Percentiles rank a stretch among this genome's conserved stretches.
phyloP scores from a whole-genome alignment of 2,329 filamentous ascomycete species.

The Microthyrium microscopicum region DNA sequence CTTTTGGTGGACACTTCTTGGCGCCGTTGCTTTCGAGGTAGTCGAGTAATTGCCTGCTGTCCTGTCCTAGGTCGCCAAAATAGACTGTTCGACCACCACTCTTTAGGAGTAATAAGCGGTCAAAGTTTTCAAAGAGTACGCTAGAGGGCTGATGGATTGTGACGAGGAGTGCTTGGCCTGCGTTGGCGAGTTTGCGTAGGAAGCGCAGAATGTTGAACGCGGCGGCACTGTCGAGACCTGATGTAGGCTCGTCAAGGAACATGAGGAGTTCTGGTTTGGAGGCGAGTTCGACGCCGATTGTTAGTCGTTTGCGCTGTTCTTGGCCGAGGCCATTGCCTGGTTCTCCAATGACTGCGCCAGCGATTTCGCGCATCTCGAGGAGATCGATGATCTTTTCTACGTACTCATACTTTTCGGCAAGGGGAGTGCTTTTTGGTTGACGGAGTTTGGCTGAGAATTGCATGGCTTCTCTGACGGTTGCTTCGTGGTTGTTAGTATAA shows the following conservation, averaged over 20 bases:
- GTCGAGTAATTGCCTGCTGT: conserved; percentile 23
- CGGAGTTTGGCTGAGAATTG: conserved; percentile 49
- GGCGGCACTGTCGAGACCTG: conserved; percentile 50
- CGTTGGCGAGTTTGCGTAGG: conserved; percentile 46
- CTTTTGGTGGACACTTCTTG: conserved; percentile 31
- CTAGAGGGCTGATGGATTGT: conserved; percentile 58
- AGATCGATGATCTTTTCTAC: conserved; percentile 46
- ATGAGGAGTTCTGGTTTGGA: conserved; percentile 43
- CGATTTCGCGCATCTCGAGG: conserved; percentile 50
- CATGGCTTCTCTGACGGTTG: conserved; percentile 50
- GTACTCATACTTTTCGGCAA: conserved; percentile 49
- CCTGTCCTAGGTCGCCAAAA: conserved; percentile 40
- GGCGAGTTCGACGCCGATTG: conserved; percentile 40
- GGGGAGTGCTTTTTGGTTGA: conserved; percentile 39
- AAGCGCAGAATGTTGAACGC: conserved; percentile 51
- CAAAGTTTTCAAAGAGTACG: conserved; percentile 49
- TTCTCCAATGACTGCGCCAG: conserved; percentile 45
- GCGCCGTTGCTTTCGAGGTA: conserved; percentile 39
- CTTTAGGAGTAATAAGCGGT: conserved; percentile 47
- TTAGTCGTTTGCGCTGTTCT: conserved; percentile 36
- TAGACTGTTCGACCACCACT: conserved; percentile 49
- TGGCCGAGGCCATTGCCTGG: conserved; percentile 36
- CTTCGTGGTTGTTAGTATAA: too few relatives aligned
- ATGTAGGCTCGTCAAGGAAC: conserved; percentile 47
- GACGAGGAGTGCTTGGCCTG: conserved; percentile 50